Evolutionary conservation across 2,329 filamentous ascomycete genomes (phyloP), one percentile per base, ranked within the genome.

Genomic region (Cadophora luteo-olivacea): DNA sequence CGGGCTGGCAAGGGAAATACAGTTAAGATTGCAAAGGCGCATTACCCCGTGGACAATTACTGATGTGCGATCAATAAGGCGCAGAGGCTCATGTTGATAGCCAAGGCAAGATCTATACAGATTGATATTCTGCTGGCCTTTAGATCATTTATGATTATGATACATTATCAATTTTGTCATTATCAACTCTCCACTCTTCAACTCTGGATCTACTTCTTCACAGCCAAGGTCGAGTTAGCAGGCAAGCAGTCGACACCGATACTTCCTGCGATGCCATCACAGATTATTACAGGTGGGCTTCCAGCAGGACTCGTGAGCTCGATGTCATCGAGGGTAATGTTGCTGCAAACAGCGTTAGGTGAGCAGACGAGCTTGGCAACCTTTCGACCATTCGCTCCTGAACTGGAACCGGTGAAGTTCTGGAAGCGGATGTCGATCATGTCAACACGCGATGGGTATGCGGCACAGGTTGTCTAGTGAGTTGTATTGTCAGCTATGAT

Each of bases 391-490:
- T 87, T 81, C 71, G 84, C 84, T 0, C 87, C 87, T 19, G 84
- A 87, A 1, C 84, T 86, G 24, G 83, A 84, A 0, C 87, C 87
- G 0, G 82, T 81, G 69, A 89, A 84, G 73, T 89, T 89, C 73
- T 87, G 81, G 69, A 89, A 89, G 0, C 79, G 79, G 38, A 90
- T 82, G 74, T 89, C 84, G 32, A 84, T 86, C 67, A 89, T 84
- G 72, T 89, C 85, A 72, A 89, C 86, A 8, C 81, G 80, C 0
- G 85, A 87, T 0, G 87, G 87, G 70, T 86, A 85, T 16, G 80
- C 68, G 1, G 83, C 81, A 72, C 87, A 89, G 1, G 82, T 81
- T 0, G 82, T 82, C 3, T 67, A 41, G 25, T 3, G 33, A 16
- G 14, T 5, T 14, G 5, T 8, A 8, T 12, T 49, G 29, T 57